Evolutionary conservation across 2,329 filamentous ascomycete species (phyloP).

Genomic region (Calonectria fujianensis): DNA sequence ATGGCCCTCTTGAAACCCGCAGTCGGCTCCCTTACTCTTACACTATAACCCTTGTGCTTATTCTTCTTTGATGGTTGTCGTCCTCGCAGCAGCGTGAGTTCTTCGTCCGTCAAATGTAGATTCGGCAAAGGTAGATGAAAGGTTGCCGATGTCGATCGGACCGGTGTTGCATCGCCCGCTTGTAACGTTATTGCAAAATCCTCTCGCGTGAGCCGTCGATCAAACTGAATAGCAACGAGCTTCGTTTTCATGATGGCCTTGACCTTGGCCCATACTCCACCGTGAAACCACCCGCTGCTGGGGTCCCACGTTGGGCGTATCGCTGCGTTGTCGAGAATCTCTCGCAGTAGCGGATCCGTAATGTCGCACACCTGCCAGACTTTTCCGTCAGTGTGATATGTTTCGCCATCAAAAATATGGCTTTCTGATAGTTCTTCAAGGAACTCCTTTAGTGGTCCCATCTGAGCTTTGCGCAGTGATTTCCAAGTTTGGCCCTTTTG

Average conservation of each 20-base stretch:
- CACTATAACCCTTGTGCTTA: conserved; percentile 61
- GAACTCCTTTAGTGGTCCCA: conserved; percentile 63
- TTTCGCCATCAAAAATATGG: conserved; percentile 89
- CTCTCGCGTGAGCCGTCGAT: conserved; percentile 66
- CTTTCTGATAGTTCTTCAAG: conserved; percentile 67
- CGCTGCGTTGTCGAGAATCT: conserved; percentile 78
- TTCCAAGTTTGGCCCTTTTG: conserved; percentile 70
- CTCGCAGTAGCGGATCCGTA: conserved; percentile 82
- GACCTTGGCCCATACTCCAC: conserved; percentile 87
- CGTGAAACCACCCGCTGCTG: conserved; percentile 88
- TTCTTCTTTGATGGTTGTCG: conserved; percentile 60
- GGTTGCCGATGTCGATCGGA: conserved; percentile 56
- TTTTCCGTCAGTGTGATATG: conserved; percentile 86
- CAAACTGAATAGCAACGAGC: conserved; percentile 79
- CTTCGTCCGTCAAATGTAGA: conserved; percentile 60
- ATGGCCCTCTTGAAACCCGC: conserved; percentile 44
- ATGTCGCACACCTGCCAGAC: conserved; percentile 97
- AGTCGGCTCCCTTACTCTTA: conserved; percentile 55
- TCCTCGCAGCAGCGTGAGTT: conserved; percentile 60
- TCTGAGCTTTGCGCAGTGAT: conserved; percentile 64
- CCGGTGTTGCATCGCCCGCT: conserved; percentile 60
- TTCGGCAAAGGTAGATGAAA: conserved; percentile 60
- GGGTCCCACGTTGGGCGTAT: conserved; percentile 76
- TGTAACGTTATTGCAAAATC: conserved; percentile 61
- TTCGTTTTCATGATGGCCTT: conserved; percentile 93